Conservation (phyloP, 208 protist genomes). For the Acanthamoeba divionensis region DNA sequence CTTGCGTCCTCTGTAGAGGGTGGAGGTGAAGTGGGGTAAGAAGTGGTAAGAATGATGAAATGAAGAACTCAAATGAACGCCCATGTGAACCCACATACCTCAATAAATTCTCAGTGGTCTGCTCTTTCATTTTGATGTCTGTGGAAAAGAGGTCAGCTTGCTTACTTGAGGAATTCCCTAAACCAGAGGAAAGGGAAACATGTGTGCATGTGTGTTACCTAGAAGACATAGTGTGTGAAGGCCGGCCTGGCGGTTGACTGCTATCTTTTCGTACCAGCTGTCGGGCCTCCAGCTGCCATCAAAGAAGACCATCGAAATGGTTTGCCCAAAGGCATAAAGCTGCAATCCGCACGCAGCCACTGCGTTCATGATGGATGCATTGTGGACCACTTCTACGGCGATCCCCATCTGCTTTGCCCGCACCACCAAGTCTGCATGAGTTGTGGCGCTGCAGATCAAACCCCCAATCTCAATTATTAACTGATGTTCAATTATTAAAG, state of each 20-base stretch:
- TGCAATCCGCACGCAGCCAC: constrained; percentile 97
- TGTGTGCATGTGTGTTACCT: constrained; percentile 37
- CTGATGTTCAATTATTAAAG: background rate
- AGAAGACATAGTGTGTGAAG: constrained; percentile 97
- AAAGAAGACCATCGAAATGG: constrained; percentile 95
- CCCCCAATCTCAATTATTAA: background rate
- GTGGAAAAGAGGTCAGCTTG: background rate
- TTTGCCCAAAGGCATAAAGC: constrained; percentile 98
- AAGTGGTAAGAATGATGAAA: background rate
- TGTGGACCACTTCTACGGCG: constrained; percentile 92
- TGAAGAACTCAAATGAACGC: background rate
- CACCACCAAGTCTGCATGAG: constrained; percentile 96
- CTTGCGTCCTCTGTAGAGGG: constrained; percentile 78
- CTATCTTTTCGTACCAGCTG: constrained; percentile 95
- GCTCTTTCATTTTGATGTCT: constrained; percentile 99
- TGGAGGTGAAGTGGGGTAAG: background rate
- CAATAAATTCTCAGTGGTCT: constrained; percentile 93
- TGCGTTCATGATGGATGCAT: constrained; percentile 99
- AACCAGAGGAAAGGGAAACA: background rate
- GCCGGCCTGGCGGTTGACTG: constrained; percentile 85
- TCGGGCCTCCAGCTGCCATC: constrained; percentile 96
- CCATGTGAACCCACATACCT: constrained; percentile 63
- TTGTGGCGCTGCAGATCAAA: constrained; percentile 91
- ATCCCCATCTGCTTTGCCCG: constrained; percentile 90
- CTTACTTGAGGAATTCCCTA: background rate